Percentiles rank a stretch among this genome's conserved stretches.
phyloP scores from a whole-genome alignment of 352 stramenopile species.

The Phytophthora litchii region DNA sequence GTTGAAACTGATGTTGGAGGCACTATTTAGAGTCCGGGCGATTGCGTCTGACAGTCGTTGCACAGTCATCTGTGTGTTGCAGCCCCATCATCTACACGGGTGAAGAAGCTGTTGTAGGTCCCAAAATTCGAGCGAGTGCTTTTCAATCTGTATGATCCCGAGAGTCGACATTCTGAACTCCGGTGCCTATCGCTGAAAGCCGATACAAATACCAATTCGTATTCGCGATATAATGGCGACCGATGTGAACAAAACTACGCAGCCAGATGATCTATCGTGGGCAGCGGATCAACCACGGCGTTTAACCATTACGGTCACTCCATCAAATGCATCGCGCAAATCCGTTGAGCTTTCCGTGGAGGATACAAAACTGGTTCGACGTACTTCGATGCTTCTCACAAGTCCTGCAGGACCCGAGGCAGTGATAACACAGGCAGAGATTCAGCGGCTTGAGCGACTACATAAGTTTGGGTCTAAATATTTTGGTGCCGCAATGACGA shows the following conservation, averaged over 20 bases:
- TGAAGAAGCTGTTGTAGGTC: neutral
- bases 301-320: constrained; percentile 29
- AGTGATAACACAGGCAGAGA: constrained; percentile 50
- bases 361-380: constrained; percentile 50
- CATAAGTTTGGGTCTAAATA: constrained; percentile 52
- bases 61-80: neutral
- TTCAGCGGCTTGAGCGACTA: constrained; percentile 44
- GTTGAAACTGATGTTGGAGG: constrained; percentile 31
- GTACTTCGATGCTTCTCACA: constrained; percentile 59
- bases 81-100: constrained; percentile 6
- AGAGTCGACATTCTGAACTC: constrained; percentile 4
- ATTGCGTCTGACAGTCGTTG: constrained; percentile 3
- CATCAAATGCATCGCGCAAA: constrained; percentile 20
- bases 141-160: constrained; percentile 26
- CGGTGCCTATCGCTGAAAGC: constrained; percentile 4
- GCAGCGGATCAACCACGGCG: constrained; percentile 25
- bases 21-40: constrained; percentile 22
- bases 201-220: neutral
- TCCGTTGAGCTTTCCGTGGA: constrained; percentile 45
- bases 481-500: constrained; percentile 13
- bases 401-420: constrained; percentile 40
- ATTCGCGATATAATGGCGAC: constrained; percentile 1
- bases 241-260: constrained; percentile 1
- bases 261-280: constrained; percentile 13
- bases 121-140: neutral